Percentiles rank a stretch among this genome's conserved stretches.
Conservation (phyloP, 805 yeast species). For the Candida jianshihensis region DNA sequence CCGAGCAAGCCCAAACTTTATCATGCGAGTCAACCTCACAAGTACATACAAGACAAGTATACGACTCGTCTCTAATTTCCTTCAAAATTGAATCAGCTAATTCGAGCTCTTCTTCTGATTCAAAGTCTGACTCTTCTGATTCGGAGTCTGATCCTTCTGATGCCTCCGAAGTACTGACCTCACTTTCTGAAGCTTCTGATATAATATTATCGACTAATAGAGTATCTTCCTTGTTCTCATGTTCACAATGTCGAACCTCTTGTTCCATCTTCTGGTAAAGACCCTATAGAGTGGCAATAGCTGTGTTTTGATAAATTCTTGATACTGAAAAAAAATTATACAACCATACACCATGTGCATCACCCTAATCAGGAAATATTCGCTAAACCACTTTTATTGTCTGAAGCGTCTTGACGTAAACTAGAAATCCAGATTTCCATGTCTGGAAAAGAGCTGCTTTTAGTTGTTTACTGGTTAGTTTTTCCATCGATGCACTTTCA, state of each 20-base stretch:
- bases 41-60: slow-evolving; percentile 84
- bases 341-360: neutral
- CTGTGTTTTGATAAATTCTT: too few relatives aligned
- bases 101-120: slow-evolving; percentile 21
- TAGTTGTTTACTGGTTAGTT: too few relatives aligned
- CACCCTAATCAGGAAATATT: neutral
- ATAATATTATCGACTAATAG: neutral
- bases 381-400: too few relatives aligned
- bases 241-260: too few relatives aligned
- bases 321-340: too few relatives aligned
- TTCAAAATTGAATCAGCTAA: slow-evolving; percentile 31
- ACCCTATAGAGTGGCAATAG: too few relatives aligned
- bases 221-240: too few relatives aligned
- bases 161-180: too few relatives aligned
- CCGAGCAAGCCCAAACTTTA: slow-evolving; percentile 69
- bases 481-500: too few relatives aligned
- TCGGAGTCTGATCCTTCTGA: slow-evolving; percentile 4
- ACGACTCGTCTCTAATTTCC: slow-evolving; percentile 63
- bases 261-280: too few relatives aligned
- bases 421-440: neutral
- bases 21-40: slow-evolving; percentile 65
- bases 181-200: neutral
- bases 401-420: too few relatives aligned
- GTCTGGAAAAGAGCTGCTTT: neutral
- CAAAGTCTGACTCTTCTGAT: slow-evolving; percentile 6